These are phyloP conservation scores for Bipolaris bicolor DNA, from an alignment of 2,329 filamentous ascomycete genomes.

Conservation along the genomic window DNA sequence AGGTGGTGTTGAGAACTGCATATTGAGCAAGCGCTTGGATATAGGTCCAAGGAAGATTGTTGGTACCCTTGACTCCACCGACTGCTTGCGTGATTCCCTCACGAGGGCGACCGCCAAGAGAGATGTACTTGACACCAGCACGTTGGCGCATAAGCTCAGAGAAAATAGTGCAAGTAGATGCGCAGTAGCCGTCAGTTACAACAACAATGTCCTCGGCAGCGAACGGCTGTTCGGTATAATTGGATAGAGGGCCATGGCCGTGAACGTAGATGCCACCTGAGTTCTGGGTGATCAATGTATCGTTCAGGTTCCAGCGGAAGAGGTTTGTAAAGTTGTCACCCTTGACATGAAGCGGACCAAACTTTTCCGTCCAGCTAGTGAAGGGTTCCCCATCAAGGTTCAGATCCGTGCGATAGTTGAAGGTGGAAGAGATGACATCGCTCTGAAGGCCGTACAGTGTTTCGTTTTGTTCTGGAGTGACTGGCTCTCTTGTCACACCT, in stretches of 20 bases:
- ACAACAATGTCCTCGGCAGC: conserved; percentile 64
- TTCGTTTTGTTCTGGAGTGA: neutral
- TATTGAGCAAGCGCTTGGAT: conserved; percentile 38
- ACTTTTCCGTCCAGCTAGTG: conserved; percentile 55
- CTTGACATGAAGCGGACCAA: conserved; percentile 49
- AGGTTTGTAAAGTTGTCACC: conserved; percentile 64
- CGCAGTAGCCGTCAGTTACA: conserved; percentile 60
- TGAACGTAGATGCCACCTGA: conserved; percentile 42
- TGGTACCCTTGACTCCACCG: conserved; percentile 68
- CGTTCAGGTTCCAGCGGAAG: conserved; percentile 59
- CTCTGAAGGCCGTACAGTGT: conserved; percentile 20
- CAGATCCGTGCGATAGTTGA: conserved; percentile 56
- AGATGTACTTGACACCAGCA: conserved; percentile 62
- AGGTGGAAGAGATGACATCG: conserved; percentile 50
- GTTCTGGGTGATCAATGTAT: conserved; percentile 47
- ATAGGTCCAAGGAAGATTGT: conserved; percentile 43
- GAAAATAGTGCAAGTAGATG: conserved; percentile 66
- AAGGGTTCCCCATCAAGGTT: conserved; percentile 57
- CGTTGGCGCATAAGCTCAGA: conserved; percentile 60
- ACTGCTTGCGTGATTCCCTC: conserved; percentile 60
- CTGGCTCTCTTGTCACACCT: neutral
- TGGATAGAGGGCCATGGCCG: conserved; percentile 35
- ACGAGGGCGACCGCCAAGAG: conserved; percentile 65
- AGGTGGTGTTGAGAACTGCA: conserved; percentile 29
- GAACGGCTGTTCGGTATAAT: conserved; percentile 54